Conservation (phyloP, 306 rosid species). For the Albizia julibrissin region DNA sequence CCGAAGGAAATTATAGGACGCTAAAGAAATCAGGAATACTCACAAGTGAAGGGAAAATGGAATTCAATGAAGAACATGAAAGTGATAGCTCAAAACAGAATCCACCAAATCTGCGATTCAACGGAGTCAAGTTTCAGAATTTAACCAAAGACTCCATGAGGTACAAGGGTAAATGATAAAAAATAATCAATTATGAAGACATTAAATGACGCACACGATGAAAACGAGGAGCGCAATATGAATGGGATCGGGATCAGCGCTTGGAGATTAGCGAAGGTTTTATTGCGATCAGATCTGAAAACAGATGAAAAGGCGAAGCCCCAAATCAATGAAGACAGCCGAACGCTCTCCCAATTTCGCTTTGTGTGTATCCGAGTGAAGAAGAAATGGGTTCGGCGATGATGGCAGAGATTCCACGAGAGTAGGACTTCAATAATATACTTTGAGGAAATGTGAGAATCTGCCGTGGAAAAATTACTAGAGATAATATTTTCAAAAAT, state of each 20-base stretch:
- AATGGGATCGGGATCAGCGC: conserved; percentile 43
- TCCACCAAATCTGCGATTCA: conserved; percentile 40
- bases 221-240: not conserved
- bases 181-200: not conserved
- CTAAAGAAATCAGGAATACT: conserved; percentile 31
- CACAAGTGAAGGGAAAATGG: conserved; percentile 48
- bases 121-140: conserved; percentile 21
- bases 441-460: conserved; percentile 17
- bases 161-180: not conserved
- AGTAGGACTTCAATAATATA: conserved; percentile 30
- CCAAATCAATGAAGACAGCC: conserved; percentile 35
- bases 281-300: conserved; percentile 65
- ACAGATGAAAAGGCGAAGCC: conserved; percentile 39
- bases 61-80: conserved; percentile 67
- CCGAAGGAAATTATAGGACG: not conserved
- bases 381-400: conserved; percentile 16
- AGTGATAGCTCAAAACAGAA: conserved; percentile 39
- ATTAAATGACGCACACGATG: conserved; percentile 2
- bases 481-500: conserved; percentile 37
- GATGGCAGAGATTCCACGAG: conserved; percentile 35
- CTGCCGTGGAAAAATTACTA: not conserved
- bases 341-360: conserved; percentile 25
- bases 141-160: conserved; percentile 27
- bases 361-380: not conserved
- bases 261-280: conserved; percentile 4